A percentile compares a stretch with the other conserved stretches of the same genome.
Conservation (phyloP, 2,329 filamentous ascomycete species). For the Penicillium aurantiogriseum region DNA sequence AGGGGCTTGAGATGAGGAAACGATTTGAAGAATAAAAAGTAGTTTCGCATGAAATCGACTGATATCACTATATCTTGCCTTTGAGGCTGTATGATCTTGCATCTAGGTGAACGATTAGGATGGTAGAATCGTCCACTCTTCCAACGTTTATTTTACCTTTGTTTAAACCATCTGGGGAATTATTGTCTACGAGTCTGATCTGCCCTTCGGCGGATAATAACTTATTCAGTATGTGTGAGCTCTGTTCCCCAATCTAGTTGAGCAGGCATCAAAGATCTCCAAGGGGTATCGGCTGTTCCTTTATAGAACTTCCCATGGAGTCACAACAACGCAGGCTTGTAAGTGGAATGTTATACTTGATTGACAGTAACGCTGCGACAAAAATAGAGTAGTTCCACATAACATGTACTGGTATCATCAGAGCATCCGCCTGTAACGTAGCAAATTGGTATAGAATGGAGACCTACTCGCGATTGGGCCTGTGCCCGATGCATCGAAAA, state of each 20-base stretch:
- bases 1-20: slow-evolving; percentile 23
- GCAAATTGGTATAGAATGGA: slow-evolving; percentile 3
- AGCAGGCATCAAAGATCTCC: not conserved
- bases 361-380: not conserved
- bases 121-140: not conserved
- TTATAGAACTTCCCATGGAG: not conserved
- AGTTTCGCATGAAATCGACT: slow-evolving; percentile 34
- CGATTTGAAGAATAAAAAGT: slow-evolving; percentile 25
- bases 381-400: not conserved
- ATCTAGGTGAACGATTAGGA: not conserved
- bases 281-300: not conserved
- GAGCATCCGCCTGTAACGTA: not conserved
- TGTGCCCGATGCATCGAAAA: not conserved
- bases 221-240: not conserved
- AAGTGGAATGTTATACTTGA: not conserved
- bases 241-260: not conserved
- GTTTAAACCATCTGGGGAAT: not conserved
- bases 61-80: slow-evolving; percentile 24
- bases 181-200: not conserved
- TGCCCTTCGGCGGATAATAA: not conserved
- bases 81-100: not conserved
- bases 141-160: not conserved
- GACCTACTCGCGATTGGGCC: not conserved
- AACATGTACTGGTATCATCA: not conserved
- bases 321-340: not conserved